Conservation (phyloP, 345 rosid species). For the Populus tremula region DNA sequence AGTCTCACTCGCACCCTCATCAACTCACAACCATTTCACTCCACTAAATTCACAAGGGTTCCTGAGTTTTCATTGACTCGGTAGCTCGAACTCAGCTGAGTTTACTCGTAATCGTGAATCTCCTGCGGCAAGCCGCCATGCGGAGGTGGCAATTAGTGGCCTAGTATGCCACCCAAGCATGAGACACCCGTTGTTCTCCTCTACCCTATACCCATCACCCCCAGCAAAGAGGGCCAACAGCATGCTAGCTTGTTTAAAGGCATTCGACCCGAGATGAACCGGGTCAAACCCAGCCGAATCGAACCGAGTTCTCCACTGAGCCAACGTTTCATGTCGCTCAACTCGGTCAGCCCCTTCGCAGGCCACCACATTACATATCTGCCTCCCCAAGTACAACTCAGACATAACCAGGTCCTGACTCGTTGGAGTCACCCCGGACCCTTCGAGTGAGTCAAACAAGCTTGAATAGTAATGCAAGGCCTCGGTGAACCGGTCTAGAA, state of each 20-base stretch:
- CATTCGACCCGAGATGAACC: constrained; percentile 78
- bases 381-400: constrained; percentile 37
- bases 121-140: constrained; percentile 43
- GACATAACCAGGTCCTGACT: constrained; percentile 36
- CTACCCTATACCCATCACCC: constrained; percentile 84
- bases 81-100: constrained; percentile 4
- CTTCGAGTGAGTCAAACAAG: constrained; percentile 37
- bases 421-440: constrained; percentile 20
- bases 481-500: constrained; percentile 31
- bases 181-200: constrained; percentile 72
- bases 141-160: constrained; percentile 79
- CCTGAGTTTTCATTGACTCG: constrained; percentile 9
- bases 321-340: constrained; percentile 71
- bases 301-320: constrained; percentile 62
- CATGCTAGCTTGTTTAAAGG: constrained; percentile 85
- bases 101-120: constrained; percentile 3
- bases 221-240: constrained; percentile 63
- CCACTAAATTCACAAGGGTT: neutral
- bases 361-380: constrained; percentile 36
- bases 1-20: neutral
- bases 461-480: constrained; percentile 37
- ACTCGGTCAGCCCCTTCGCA: constrained; percentile 74
- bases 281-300: constrained; percentile 61
- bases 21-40: neutral
- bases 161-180: constrained; percentile 90